Percentiles rank a stretch among this genome's conserved stretches.
Evolutionary conservation across 1,139 yeast species (phyloP).

Genomic region (Scheffersomyces parashehatae): DNA sequence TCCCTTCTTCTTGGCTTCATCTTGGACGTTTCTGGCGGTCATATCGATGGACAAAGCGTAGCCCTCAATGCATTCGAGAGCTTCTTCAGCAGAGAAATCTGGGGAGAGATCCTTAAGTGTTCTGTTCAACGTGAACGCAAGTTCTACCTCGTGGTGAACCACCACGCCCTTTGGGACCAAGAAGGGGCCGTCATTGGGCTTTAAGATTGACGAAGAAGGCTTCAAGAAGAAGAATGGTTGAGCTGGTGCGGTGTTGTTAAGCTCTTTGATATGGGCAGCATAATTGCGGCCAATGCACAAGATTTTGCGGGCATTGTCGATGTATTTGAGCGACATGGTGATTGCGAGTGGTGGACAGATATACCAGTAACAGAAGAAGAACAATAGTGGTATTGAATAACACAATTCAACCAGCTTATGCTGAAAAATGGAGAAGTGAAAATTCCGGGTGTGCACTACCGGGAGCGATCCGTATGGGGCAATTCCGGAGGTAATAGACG

Average conservation of each 20-base stretch:
- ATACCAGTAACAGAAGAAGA: no score
- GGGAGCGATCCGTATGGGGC: no score
- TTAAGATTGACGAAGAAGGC: conserved; percentile 69
- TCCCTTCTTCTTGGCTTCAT: conserved; percentile 91
- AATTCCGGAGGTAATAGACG: no score
- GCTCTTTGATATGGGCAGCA: conserved; percentile 90
- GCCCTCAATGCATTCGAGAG: conserved; percentile 76
- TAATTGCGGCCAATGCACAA: conserved; percentile 96
- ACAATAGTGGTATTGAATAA: no score
- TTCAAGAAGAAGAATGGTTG: conserved; percentile 91
- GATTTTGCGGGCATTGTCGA: conserved; percentile 72
- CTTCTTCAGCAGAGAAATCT: conserved; percentile 62
- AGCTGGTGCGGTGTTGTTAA: conserved; percentile 75
- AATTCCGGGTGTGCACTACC: no score
- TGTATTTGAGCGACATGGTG: conserved; percentile 57
- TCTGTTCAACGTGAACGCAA: conserved; percentile 74
- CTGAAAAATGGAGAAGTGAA: no score
- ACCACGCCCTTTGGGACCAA: conserved; percentile 77
- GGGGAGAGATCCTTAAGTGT: conserved; percentile 63
- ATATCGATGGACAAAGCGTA: conserved; percentile 88
- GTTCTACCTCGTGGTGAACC: conserved; percentile 92
- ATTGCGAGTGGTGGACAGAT: no score
- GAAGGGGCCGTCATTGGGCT: conserved; percentile 71
- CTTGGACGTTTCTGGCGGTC: conserved; percentile 95
- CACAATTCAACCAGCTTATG: no score